Evolutionary conservation across 345 rosid species (phyloP), one percentile per base, ranked within the genome.

Genomic region (Populus davidiana): DNA sequence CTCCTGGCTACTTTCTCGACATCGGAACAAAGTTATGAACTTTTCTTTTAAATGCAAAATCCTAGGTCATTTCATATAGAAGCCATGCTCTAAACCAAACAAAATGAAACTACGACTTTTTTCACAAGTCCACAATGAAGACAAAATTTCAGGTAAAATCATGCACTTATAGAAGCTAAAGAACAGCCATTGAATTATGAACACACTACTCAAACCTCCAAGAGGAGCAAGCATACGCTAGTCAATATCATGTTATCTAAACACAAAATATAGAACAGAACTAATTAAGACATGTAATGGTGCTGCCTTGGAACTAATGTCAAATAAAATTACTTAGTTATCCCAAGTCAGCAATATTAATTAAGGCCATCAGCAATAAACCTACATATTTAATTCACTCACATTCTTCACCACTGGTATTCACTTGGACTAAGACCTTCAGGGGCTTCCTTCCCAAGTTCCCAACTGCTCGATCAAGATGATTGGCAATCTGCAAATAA

Each of bases 371-470:
- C 16, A 17, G 52, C 23, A n/a, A 38, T 9, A 71, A 54, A 20
- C 21, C 71, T 20, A 18, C 23, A 7, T 61, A 56, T 29, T 33
- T 31, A 13, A 71, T 33, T 36, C 5, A 83, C 99, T 88, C 79
- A 96, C 99, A 96, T 81, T 92, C 94, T 90, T 96, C 98, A 21
- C 98, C 97, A 80, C 99, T 93, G 70, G 99, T 96, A 80, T 96
- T 93, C 78, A 96, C 97, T 89, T 96, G 99, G 81, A 96, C 85
- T 67, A 92, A 83, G 68, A 96, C 89, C 86, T 92, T 91, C 85
- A 96, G 78, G 65, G 92, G 99, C 80, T 87, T 87, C 86, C 95
- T 92, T 79, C 89, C 95, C 62, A 91, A 74, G 77, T 82, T 89
- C 36, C 86, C 94, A 81, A 88, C 89, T 69, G 73, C 84, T 54